Evolutionary conservation across 2,329 filamentous ascomycete genomes (phyloP), one percentile per base, ranked within the genome.

Genomic region (Salinomyces thailandicus): DNA sequence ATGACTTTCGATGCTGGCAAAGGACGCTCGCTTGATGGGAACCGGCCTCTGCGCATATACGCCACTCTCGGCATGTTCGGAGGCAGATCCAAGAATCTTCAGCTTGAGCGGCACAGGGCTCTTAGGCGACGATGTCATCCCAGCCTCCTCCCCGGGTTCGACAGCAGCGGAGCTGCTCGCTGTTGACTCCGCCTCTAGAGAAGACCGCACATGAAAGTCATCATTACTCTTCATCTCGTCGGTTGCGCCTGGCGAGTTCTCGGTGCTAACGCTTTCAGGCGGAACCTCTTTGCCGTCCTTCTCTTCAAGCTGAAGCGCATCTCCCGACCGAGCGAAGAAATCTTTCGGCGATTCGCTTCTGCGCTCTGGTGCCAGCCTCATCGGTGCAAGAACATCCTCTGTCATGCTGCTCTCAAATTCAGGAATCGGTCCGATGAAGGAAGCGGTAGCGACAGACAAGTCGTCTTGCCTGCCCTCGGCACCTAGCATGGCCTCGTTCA

Each of bases 1-100:
- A 34, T 51, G 51, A 5, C 44, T 45, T 29, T 55, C 58, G 20
- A 62, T 55, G 6, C 51, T 58, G 2, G 55, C 48, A 13, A 53
- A 35, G 13, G 57, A 60, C 5, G 57, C 58, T 26, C 57, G 49
- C 16, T 54, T 55, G 33, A 49, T 17, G 3, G 42, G 32, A 19
- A 12, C 18, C 8, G 37, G 37, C 17, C 7, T 26, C n/a, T 11
- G 17, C 20, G 30, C 18, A 9, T 17, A 22, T 14, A 11, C 15
- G 13, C 18, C 33, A 16, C 14, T 17, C n/a, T 18, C 33, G 22
- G 38, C 8, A 3, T 14, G 16, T 16, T 24, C 37, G 27, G 14
- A n/a, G 12, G 7, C 27, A 12, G 32, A 16, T 6, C 17, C 20
- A 9, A 38, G 41, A 11, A 44, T 41, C 28, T 30, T 7, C 14